These are phyloP conservation scores for Ogataea glucozyma DNA, from an alignment of 805 yeast species.

Conservation along the genomic window DNA sequence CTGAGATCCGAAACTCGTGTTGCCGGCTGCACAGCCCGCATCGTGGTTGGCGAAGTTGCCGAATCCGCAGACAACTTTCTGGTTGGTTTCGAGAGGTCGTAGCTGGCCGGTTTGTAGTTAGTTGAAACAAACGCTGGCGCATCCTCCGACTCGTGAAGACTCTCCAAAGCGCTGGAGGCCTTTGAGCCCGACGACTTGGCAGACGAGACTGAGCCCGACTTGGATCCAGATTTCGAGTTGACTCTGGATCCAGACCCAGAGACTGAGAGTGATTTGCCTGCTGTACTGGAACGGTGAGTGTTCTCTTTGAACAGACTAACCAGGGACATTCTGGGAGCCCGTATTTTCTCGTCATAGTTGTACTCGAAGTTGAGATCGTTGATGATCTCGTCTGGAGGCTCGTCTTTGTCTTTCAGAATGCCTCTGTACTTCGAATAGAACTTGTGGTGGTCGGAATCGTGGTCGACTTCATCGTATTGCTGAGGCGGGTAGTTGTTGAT, in stretches of 20 bases:
- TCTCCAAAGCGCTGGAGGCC: conserved; percentile 22
- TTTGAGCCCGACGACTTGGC: conserved; percentile 7
- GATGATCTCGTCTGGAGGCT: conserved; percentile 29
- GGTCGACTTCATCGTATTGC: conserved; percentile 29
- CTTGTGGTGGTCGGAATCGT: conserved; percentile 33
- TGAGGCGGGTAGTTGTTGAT: conserved; percentile 34
- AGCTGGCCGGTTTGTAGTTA: conserved; percentile 46
- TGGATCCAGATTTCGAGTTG: not conserved
- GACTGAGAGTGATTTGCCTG: not conserved
- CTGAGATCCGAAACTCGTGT: not conserved
- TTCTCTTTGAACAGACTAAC: conserved; percentile 26
- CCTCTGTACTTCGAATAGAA: conserved; percentile 35
- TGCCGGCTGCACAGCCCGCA: conserved; percentile 5
- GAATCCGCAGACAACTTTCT: conserved; percentile 35
- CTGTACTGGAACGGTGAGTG: conserved; percentile 6
- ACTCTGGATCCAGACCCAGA: not conserved
- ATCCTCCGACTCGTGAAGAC: conserved; percentile 19
- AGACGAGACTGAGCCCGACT: conserved; percentile 3
- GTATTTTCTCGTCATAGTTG: conserved; percentile 54
- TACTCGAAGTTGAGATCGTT: conserved; percentile 34
- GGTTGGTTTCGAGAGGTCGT: conserved; percentile 44
- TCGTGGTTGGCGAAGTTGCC: conserved; percentile 11
- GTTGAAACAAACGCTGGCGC: not conserved
- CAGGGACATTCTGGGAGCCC: conserved; percentile 54
- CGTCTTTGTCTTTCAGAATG: conserved; percentile 32